Evolutionary conservation across 306 rosid species (phyloP).

Genomic region (Leucaena leucocephala): DNA sequence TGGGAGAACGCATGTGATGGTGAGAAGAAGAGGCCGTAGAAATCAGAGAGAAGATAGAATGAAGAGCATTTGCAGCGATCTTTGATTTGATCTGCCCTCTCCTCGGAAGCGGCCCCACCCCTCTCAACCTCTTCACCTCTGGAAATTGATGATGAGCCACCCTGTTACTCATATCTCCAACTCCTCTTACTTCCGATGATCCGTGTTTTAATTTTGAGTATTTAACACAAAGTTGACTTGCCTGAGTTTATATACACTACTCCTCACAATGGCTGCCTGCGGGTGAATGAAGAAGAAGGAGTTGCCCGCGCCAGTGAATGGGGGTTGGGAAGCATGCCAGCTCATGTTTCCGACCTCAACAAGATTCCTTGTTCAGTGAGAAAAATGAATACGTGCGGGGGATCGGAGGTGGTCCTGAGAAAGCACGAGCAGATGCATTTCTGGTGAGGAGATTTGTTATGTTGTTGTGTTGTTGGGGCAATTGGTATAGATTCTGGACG

Average conservation of each 20-base stretch:
- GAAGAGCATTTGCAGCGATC: constrained; percentile 49
- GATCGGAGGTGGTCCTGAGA: too few relatives aligned
- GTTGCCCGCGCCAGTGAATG: neutral
- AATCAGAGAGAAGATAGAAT: constrained; percentile 45
- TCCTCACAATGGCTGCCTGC: too few relatives aligned
- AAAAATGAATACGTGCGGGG: constrained; percentile 46
- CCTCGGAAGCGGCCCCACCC: constrained; percentile 47
- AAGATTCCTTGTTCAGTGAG: constrained; percentile 39
- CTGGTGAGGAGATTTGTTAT: constrained; percentile 25
- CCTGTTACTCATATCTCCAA: constrained; percentile 45
- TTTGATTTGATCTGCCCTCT: constrained; percentile 58
- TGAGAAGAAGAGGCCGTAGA: constrained; percentile 44
- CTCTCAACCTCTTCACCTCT: constrained; percentile 37
- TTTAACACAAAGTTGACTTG: neutral
- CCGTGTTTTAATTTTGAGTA: neutral
- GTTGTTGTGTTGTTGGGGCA: neutral
- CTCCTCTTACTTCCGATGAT: neutral
- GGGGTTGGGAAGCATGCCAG: constrained; percentile 63
- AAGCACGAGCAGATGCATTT: neutral
- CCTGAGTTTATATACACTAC: constrained; percentile 44
- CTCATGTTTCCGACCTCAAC: constrained; percentile 33
- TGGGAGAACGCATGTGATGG: constrained; percentile 35
- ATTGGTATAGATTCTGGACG: neutral
- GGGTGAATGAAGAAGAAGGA: neutral
- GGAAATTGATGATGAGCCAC: constrained; percentile 33